Conservation (phyloP, 2,329 filamentous ascomycete genomes). For the Xylariales sp. region DNA sequence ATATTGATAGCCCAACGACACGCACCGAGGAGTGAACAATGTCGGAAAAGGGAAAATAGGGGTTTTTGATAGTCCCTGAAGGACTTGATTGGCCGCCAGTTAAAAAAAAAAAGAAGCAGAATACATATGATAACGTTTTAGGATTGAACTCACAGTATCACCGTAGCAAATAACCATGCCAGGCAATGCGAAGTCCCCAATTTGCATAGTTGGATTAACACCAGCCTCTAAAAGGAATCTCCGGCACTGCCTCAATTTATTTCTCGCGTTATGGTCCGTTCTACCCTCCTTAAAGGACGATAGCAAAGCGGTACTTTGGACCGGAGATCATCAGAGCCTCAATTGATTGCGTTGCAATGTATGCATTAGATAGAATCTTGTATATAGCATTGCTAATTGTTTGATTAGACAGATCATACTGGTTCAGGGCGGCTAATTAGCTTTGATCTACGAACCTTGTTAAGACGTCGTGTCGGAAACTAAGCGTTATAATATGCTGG, state of each 20-base stretch:
- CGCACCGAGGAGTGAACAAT: background rate
- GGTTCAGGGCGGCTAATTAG: background rate
- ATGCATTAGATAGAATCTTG: background rate
- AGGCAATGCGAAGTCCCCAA: background rate
- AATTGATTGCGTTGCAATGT: background rate
- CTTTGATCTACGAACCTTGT: background rate
- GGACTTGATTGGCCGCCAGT: too few relatives aligned
- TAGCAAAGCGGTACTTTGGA: too few relatives aligned
- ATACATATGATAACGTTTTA: background rate
- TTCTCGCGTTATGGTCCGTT: too few relatives aligned
- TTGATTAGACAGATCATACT: background rate
- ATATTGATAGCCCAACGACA: background rate
- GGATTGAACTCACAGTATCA: background rate
- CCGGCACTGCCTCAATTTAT: background rate
- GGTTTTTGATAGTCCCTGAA: background rate
- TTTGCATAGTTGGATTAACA: background rate
- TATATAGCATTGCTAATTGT: conserved; percentile 4
- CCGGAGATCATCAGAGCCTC: background rate
- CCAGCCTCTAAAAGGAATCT: conserved; percentile 9
- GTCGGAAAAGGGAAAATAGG: too few relatives aligned
- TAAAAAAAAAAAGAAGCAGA: background rate
- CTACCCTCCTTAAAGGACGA: too few relatives aligned
- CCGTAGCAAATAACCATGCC: background rate
- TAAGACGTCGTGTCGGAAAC: background rate
- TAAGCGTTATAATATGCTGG: background rate